phyloP scores from a whole-genome alignment of 768 basidiomycete species.

The Lactarius evosmus region DNA sequence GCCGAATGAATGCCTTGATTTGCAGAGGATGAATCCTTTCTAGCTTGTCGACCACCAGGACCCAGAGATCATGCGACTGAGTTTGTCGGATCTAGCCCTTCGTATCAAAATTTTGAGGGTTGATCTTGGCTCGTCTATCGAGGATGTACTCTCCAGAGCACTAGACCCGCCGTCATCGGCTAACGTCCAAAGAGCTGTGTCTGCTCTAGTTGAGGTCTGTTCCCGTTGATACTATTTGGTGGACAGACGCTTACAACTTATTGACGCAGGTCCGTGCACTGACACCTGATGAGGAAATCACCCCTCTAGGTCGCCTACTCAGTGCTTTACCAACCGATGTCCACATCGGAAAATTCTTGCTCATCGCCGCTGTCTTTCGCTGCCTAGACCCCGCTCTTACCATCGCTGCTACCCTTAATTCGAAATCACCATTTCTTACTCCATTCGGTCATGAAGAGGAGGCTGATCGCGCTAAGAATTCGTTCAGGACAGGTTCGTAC shows the following conservation, averaged over 20 bases:
- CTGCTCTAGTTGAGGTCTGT: slow-evolving; percentile 82
- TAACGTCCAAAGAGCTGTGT: slow-evolving; percentile 89
- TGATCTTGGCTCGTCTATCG: slow-evolving; percentile 79
- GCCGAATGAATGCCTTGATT: slow-evolving; percentile 17
- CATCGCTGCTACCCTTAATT: slow-evolving; percentile 87
- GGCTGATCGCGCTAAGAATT: slow-evolving; percentile 77
- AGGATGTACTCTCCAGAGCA: slow-evolving; percentile 83
- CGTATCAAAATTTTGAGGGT: slow-evolving; percentile 94
- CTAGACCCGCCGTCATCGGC: slow-evolving; percentile 83
- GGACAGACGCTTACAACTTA: slow-evolving; percentile 11
- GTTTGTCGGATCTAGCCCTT: slow-evolving; percentile 85
- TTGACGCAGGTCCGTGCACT: slow-evolving; percentile 71
- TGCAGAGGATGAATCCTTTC: slow-evolving; percentile 4
- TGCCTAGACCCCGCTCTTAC: slow-evolving; percentile 97
- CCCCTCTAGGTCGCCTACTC: slow-evolving; percentile 86
- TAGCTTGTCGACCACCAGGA: slow-evolving; percentile 88
- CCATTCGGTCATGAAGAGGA: slow-evolving; percentile 86
- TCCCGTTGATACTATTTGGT: background rate
- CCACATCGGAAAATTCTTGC: slow-evolving; percentile 89
- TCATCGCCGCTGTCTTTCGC: slow-evolving; percentile 78
- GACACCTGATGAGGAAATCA: slow-evolving; percentile 84
- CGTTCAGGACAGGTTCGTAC: slow-evolving; percentile 56
- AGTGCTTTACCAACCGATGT: slow-evolving; percentile 95
- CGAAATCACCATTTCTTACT: slow-evolving; percentile 89
- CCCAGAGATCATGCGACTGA: slow-evolving; percentile 93